These are phyloP conservation scores for Komagataella pastoris DNA, from an alignment of 805 yeast genomes.

Conservation along the genomic window DNA sequence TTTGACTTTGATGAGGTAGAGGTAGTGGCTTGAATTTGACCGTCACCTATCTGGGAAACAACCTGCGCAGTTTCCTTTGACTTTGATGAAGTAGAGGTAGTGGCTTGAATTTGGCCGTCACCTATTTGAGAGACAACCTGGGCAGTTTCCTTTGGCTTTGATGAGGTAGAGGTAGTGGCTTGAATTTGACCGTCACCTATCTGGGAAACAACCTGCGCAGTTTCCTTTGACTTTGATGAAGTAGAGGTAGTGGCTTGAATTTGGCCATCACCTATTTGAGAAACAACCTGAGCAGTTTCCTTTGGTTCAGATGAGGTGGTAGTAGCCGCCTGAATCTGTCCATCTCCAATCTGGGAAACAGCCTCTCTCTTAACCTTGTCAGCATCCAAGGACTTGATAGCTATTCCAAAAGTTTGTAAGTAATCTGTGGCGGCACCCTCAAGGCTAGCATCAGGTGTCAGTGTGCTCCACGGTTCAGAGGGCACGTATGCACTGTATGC, in stretches of 20 bases:
- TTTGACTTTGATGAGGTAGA: constrained; percentile 18
- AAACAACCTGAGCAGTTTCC: constrained; percentile 24
- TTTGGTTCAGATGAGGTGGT: constrained; percentile 19
- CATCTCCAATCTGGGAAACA: constrained; percentile 47
- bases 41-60: constrained; percentile 36
- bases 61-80: constrained; percentile 21
- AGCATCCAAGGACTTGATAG: constrained; percentile 37
- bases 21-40: constrained; percentile 38
- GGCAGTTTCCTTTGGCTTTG: constrained; percentile 17
- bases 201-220: constrained; percentile 27
- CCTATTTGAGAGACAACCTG: constrained; percentile 32
- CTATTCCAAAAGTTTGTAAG: constrained; percentile 52
- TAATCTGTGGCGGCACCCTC: constrained; percentile 45
- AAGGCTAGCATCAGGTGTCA: constrained; percentile 47
- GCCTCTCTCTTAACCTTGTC: constrained; percentile 16
- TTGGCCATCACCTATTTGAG: constrained; percentile 54
- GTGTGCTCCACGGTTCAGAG: constrained; percentile 56
- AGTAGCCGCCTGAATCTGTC: constrained; percentile 43
- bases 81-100: constrained; percentile 22
- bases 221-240: constrained; percentile 16
- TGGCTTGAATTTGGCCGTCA: constrained; percentile 41
- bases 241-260: constrained; percentile 35
- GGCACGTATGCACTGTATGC: constrained; percentile 53
- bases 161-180: constrained; percentile 24
- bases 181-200: constrained; percentile 43